These are phyloP conservation scores for Tylopilus sp. DNA, from an alignment of 1,284 basidiomycete species.

Conservation along the genomic window DNA sequence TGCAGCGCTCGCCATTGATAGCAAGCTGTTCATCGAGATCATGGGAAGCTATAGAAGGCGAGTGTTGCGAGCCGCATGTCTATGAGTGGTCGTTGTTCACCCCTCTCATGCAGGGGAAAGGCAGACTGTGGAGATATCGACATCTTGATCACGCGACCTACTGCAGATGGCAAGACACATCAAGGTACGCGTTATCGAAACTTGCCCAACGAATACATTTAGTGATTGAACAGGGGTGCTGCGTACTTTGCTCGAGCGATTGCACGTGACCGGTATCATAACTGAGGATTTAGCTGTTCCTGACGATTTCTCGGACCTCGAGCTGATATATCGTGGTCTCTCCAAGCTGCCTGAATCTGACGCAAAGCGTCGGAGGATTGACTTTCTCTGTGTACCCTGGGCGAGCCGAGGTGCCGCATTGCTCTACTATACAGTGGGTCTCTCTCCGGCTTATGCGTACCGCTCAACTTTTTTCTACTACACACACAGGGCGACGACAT, in stretches of 20 bases:
- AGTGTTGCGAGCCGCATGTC: constrained; percentile 3
- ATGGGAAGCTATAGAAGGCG: constrained; percentile 89
- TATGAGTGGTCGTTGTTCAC: constrained; percentile 1
- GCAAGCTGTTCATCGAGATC: constrained; percentile 70
- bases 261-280: constrained; percentile 60
- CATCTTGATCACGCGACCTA: constrained; percentile 76
- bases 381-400: constrained; percentile 79
- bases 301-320: constrained; percentile 60
- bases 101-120: constrained; percentile 53
- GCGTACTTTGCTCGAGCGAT: constrained; percentile 48
- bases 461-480: background rate
- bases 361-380: constrained; percentile 69
- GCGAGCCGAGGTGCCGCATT: constrained; percentile 75
- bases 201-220: background rate
- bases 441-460: background rate
- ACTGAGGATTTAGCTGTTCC: constrained; percentile 77
- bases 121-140: constrained; percentile 86
- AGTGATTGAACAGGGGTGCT: constrained; percentile 49
- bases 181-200: constrained; percentile 39
- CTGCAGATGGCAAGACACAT: constrained; percentile 71
- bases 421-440: constrained; percentile 80
- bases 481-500: constrained; percentile 70
- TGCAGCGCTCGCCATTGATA: constrained; percentile 67
- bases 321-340: constrained; percentile 78
- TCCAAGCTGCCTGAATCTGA: constrained; percentile 48